Base-by-base conservation (phyloP, 2,329 filamentous ascomycete genomes). In the Sclerotinia nivalis region DNA sequence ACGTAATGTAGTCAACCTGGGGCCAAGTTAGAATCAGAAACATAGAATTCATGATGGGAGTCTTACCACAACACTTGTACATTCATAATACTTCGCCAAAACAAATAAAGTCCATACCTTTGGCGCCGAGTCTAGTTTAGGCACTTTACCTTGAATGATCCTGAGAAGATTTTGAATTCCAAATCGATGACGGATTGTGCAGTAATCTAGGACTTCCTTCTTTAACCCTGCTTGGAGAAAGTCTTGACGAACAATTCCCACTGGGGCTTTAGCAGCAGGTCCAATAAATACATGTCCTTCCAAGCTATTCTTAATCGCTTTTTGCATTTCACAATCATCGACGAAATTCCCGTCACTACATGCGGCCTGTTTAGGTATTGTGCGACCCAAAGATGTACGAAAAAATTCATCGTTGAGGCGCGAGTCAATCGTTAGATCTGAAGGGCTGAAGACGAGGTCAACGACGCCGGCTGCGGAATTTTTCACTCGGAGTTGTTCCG, bases 41-140 rank as follows among this genome's bases (percentile, higher is more conserved):
- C n/a, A 1, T 31, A 18, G 25, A 28, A 31, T 68, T 22, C 25
- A 25, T 55, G 18, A 15, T 28, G 20, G 10, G 28, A 58, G 22
- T 73, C 73, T 73, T 81, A 83, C 83, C 28, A 88, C 77, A 10
- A 82, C 76, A 6, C 74, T 72, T 2, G 78, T 76, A 69, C 87
- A 85, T 40, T 88, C 86, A 65, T 90, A 84, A 52, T 88, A 82
- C 71, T 86, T 86, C 10, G 88, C 86, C 12, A 92, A 78, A 4
- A 85, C 86, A 47, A 87, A 85, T n/a, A 91, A 82, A 0, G 89
- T 91, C 84, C 88, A 92, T 50, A 91, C 80, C 20, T 90, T 88
- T 15, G 85, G 82, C 0, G 90, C 89, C 0, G 89, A 91, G 77
- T 92, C 86, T 20, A 93, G 77, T 1, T 82, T 80, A 0, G 88